Evolutionary conservation across 805 yeast species (phyloP).

Genomic region (Brettanomyces sp.): DNA sequence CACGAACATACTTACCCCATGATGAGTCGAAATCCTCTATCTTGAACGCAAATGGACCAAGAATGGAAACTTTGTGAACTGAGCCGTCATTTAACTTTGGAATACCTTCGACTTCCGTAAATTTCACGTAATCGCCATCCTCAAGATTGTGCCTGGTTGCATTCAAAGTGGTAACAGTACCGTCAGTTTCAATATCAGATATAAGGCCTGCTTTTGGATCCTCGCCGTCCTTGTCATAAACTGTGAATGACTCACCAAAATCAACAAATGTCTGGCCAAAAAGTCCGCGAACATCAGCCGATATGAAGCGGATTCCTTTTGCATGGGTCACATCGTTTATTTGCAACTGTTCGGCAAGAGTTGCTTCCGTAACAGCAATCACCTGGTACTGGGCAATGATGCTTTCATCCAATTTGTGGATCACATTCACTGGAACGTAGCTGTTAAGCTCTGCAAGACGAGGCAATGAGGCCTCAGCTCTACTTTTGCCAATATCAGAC

Average conservation of each 20-base stretch:
- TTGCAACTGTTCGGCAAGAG: slow-evolving; percentile 64
- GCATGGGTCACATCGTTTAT: slow-evolving; percentile 70
- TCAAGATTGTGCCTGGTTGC: slow-evolving; percentile 89
- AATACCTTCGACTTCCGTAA: slow-evolving; percentile 78
- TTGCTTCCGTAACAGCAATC: slow-evolving; percentile 69
- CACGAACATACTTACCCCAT: slow-evolving; percentile 60
- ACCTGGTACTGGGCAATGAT: slow-evolving; percentile 59
- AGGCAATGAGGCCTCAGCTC: slow-evolving; percentile 64
- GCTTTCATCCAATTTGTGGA: slow-evolving; percentile 45
- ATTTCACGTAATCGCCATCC: slow-evolving; percentile 85
- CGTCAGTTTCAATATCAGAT: slow-evolving; percentile 78
- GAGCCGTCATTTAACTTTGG: slow-evolving; percentile 64
- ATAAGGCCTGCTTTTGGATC: slow-evolving; percentile 84
- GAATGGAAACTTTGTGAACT: slow-evolving; percentile 67
- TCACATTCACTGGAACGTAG: slow-evolving; percentile 77
- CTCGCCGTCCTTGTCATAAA: slow-evolving; percentile 85
- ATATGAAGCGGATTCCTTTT: slow-evolving; percentile 66
- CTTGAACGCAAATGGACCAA: slow-evolving; percentile 92
- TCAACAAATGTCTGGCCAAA: slow-evolving; percentile 88
- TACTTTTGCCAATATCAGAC: slow-evolving; percentile 63
- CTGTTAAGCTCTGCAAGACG: slow-evolving; percentile 75
- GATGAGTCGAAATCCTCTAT: slow-evolving; percentile 43
- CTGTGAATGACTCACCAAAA: slow-evolving; percentile 72
- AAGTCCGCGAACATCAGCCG: slow-evolving; percentile 78
- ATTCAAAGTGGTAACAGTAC: slow-evolving; percentile 88